Evolutionary conservation across 2,329 filamentous ascomycete species (phyloP).

Genomic region (Alternaria panax): DNA sequence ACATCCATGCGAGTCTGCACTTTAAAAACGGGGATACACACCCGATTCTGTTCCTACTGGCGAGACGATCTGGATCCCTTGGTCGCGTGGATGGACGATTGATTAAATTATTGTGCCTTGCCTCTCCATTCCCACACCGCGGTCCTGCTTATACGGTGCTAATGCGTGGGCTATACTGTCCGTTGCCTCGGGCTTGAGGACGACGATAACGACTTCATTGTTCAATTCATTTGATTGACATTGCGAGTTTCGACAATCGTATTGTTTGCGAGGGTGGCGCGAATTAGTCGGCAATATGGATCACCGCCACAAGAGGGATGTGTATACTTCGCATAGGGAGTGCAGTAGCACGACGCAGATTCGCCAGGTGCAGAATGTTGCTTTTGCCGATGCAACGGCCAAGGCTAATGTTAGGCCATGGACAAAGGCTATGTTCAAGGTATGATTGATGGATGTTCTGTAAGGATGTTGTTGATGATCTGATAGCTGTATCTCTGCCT

Average conservation of each 20-base stretch:
- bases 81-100: conserved; percentile 11
- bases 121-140: neutral
- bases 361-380: conserved; percentile 52
- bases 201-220: neutral
- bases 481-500: conserved; percentile 52
- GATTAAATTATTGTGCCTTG: conserved; percentile 17
- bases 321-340: conserved; percentile 26
- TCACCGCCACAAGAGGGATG: conserved; percentile 19
- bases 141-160: conserved; percentile 5
- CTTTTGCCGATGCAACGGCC: conserved; percentile 55
- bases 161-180: conserved; percentile 6
- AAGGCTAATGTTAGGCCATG: conserved; percentile 54
- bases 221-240: neutral
- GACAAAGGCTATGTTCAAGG: conserved; percentile 56
- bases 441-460: conserved; percentile 21
- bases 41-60: conserved; percentile 1
- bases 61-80: conserved; percentile 2
- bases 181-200: conserved; percentile 7
- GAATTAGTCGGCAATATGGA: conserved; percentile 18
- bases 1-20: conserved; percentile 9
- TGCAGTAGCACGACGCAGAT: conserved; percentile 33
- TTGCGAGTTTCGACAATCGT: neutral
- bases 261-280: neutral
- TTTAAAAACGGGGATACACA: conserved; percentile 7
- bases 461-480: neutral